Base-by-base conservation (phyloP, 2,329 filamentous ascomycete species). In the Cercospora zeina region DNA sequence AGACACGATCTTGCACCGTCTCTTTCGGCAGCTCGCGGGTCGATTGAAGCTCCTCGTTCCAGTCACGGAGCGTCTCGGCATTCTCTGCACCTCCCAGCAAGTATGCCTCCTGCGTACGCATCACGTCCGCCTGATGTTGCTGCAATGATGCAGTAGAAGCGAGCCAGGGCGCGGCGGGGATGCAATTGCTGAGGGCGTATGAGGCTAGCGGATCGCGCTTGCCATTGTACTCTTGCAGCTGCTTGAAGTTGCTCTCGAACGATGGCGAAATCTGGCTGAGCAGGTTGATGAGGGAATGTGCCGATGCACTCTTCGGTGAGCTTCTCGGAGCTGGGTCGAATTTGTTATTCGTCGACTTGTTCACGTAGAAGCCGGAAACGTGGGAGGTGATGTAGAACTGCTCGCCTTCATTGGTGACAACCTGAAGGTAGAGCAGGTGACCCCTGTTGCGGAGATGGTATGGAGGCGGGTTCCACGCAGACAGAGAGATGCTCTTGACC, bases 41-140 rank as follows among this genome's bases (percentile, higher is more conserved):
- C 1, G 93, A 96, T 77, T 99, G 95, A 74, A 99, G 96, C 74
- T 99, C 95, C 76, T 99, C 95, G 71, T 99, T 99, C 93, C 96
- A 99, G 77, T 99, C 95, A 62, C 95, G 87, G 66, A 99, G 81
- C 4, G 92, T 96, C 73, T 99, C 95, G 0, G 91, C 91, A 74
- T 93, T 96, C 72, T 99, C 95, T 27, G 93, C 88, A 31, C 96
- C 96, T 19, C 90, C 86, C 63, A 97, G 87, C 63, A 99, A 81
- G 74, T 91, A 97, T 54, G 89, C 90, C 80, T 99, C 95, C 78
- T 99, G 95, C 21, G 93, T 90, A 59, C 96, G 87, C 21, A 93
- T 91, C 65, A 92, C 85, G 75, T 99, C 95, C 24, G 93, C 76
- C 71, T 89, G 85, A 75, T 99, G 95, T 62, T 67, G 62, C 83